Base-by-base conservation (phyloP, 1,139 yeast genomes). In the Geotrichum reessii region DNA sequence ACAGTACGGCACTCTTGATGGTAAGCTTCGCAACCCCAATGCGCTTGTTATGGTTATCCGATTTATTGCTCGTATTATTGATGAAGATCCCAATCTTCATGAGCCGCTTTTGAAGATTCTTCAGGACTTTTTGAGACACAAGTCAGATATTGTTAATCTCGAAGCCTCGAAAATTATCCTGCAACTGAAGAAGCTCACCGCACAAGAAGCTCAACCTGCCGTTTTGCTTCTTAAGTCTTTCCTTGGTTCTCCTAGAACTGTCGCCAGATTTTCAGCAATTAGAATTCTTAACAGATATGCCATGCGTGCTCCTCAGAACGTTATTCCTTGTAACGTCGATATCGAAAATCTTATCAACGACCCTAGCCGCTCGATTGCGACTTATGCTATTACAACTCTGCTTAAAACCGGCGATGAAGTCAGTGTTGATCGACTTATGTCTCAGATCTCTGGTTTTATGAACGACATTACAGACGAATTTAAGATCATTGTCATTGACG, bases 371-470 rank as follows among this genome's bases (percentile, higher is more conserved):
- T 86, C 96, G 47, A 85, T 93, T 66, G 93, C 98, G n/a, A 93
- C 99, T n/a, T 92, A 91, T 73, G 98, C 99, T 33, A 93, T 93
- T 71, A 93, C 99, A 50, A 93, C 98, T 2, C 79, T 93, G 69
- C 83, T 93, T 72, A 93, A 92, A 76, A 93, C 99, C 6, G 96
- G 97, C 73, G 93, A 93, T 62, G 87, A 91, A 62, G 91, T 87
- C 64, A 86, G 86, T 68, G 96, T 93, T 59, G 97, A 93, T 71
- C 82, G 96, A 68, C 82, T 93, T 67, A 89, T 93, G 73, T 79
- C 85, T 63, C 92, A 91, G 63, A 90, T 95, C 77, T 82, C 95
- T 42, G 87, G 89, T 48, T 86, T 90, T 70, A 90, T 92, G 87
- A 90, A 85, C 70, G 98, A 92, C 67, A 93, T 93, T 66, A 84